Conservation (phyloP, 78 protist genomes). For the Cavenderia fasciculata region DNA sequence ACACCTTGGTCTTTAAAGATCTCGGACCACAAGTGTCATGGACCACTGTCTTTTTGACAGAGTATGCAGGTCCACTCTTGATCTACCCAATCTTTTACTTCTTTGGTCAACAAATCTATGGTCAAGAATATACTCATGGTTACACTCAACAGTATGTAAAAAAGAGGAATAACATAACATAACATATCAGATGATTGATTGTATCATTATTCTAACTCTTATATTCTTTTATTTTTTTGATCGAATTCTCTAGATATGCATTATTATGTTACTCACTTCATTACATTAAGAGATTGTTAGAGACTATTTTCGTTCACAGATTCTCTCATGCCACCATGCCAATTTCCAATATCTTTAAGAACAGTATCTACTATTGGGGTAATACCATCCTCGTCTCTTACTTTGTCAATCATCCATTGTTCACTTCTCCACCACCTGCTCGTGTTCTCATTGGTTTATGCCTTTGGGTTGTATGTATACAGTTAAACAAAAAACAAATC, state of each 20-base stretch:
- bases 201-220: neutral
- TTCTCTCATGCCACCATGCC: constrained; percentile 91
- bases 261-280: constrained; percentile 80
- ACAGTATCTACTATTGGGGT: constrained; percentile 89
- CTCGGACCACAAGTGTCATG: constrained; percentile 90
- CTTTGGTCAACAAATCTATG: constrained; percentile 28
- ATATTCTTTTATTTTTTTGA: neutral
- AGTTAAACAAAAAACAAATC: no score
- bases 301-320: constrained; percentile 90
- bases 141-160: constrained; percentile 61
- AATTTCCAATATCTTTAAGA: constrained; percentile 84
- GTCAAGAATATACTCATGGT: neutral
- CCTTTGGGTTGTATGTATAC: neutral
- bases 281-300: constrained; percentile 85
- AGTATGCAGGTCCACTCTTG: constrained; percentile 88
- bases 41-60: constrained; percentile 83
- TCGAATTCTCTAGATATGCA: constrained; percentile 61
- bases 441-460: constrained; percentile 28
- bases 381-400: constrained; percentile 77
- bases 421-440: constrained; percentile 54
- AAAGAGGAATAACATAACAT: neutral
- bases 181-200: neutral
- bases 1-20: constrained; percentile 79
- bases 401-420: constrained; percentile 80
- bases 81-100: constrained; percentile 77